Base-by-base conservation (phyloP, 768 basidiomycete genomes). In the Austroboletus festivus region DNA sequence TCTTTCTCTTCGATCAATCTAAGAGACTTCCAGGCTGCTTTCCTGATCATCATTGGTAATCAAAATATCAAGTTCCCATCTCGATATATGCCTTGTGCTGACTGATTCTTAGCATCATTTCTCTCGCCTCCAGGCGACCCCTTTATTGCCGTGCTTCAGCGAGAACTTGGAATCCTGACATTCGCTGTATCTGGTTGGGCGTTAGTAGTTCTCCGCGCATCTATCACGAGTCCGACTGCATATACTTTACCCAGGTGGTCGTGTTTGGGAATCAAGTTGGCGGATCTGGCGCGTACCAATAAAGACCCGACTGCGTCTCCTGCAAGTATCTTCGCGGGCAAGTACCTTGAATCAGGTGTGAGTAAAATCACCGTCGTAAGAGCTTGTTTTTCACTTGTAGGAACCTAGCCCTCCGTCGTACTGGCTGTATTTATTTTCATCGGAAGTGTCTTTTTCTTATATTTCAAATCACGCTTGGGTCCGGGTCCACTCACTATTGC, bases 71-170 rank as follows among this genome's bases (percentile, higher is more conserved):
- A 15, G 16, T 2, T 23, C 41, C 1, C 15, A 15, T 34, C 10
- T 13, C 5, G 1, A 19, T 4, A 3, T 21, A 47, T 44, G 16
- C 23, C 20, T 28, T 34, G 46, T 51, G 39, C 56, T 38, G 10
- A 41, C 44, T 18, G 2, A 42, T 16, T 1, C 46, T 13, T 45
- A 86, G 86, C 79, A 4, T 68, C 81, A 0, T 78, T 88, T 53
- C 54, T 89, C 3, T 83, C 83, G 4, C 83, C 87, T 1, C 85
- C 87, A 1, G 69, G 59, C 19, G 85, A 85, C 46, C 82, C 85
- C 1, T 86, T 88, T 56, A 68, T 85, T n/a, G 71, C 75, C 4
- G 82, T 84, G 4, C 59, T 86, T 13, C 86, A 88, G 58, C 80
- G 84, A 2, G 85, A 88, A 57, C 38, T 78, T 9, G 68, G 78